Evolutionary conservation across 2,329 filamentous ascomycete genomes (phyloP).

Genomic region (Aureobasidium sp.): DNA sequence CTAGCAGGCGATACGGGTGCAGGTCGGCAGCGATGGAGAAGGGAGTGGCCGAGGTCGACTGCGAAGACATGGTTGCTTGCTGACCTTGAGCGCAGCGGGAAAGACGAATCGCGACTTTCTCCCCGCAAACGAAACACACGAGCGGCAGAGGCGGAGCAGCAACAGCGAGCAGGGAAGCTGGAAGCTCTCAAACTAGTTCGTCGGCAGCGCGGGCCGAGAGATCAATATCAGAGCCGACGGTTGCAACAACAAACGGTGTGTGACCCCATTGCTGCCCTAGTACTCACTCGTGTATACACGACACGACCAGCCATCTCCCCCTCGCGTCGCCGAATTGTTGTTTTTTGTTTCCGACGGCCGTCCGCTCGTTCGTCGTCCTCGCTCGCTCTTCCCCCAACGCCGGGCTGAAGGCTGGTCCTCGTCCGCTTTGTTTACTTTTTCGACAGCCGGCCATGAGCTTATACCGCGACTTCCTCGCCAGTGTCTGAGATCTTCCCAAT

Average conservation of each 20-base stretch:
- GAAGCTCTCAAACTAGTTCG: background rate
- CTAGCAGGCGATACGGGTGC: conserved; percentile 50
- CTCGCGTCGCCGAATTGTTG: conserved; percentile 1
- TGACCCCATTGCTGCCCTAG: background rate
- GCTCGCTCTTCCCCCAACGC: background rate
- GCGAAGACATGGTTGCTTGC: background rate
- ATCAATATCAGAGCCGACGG: conserved; percentile 7
- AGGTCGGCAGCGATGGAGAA: conserved; percentile 39
- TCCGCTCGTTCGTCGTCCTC: background rate
- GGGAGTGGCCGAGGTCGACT: conserved; percentile 27
- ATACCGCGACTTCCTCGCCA: background rate
- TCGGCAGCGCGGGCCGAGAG: conserved; percentile 8
- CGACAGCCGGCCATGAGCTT: conserved; percentile 6
- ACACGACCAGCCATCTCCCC: background rate
- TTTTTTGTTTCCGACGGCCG: background rate
- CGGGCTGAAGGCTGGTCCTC: conserved; percentile 13
- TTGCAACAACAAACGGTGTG: conserved; percentile 12
- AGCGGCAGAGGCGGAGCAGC: background rate
- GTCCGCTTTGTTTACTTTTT: conserved; percentile 10
- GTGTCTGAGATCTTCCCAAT: conserved; percentile 38
- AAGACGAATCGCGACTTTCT: background rate
- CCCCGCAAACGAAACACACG: background rate
- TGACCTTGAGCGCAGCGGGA: background rate
- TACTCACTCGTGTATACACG: background rate
- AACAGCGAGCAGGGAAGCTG: background rate